Conservation (phyloP, 306 rosid genomes). For the Fagus crenata region DNA sequence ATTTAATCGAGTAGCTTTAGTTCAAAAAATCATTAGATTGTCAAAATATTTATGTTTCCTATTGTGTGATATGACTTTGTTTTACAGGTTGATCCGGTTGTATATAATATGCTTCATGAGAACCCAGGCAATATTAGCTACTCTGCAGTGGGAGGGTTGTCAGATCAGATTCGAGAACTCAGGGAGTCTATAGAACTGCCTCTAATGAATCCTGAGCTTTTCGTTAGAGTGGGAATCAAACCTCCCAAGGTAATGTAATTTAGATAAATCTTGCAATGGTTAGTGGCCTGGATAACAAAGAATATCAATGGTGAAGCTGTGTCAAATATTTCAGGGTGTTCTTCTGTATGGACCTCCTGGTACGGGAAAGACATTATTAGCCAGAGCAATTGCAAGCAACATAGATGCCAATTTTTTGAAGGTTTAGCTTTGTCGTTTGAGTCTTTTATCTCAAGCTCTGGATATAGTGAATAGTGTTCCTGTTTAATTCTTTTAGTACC, state of each 20-base stretch:
- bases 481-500: neutral
- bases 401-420: conserved; percentile 93
- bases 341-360: conserved; percentile 99
- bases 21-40: neutral
- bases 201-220: conserved; percentile 96
- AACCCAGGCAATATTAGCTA: conserved; percentile 98
- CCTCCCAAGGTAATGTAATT: conserved; percentile 71
- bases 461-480: neutral
- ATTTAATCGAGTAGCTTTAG: neutral
- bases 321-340: conserved; percentile 63
- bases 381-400: conserved; percentile 96
- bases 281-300: neutral
- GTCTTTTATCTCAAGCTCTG: no score
- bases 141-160: conserved; percentile 97
- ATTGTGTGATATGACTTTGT: conserved; percentile 25
- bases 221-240: conserved; percentile 90
- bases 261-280: neutral
- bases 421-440: conserved; percentile 33
- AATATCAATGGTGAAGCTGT: neutral
- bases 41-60: neutral
- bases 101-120: conserved; percentile 95
- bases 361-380: conserved; percentile 91
- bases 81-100: conserved; percentile 86
- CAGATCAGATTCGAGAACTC: conserved; percentile 95
- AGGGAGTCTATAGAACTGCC: conserved; percentile 95